A percentile compares a stretch with the other conserved stretches of the same genome.
phyloP scores from a whole-genome alignment of 768 basidiomycete genomes.

The Cubamyces sp. region DNA sequence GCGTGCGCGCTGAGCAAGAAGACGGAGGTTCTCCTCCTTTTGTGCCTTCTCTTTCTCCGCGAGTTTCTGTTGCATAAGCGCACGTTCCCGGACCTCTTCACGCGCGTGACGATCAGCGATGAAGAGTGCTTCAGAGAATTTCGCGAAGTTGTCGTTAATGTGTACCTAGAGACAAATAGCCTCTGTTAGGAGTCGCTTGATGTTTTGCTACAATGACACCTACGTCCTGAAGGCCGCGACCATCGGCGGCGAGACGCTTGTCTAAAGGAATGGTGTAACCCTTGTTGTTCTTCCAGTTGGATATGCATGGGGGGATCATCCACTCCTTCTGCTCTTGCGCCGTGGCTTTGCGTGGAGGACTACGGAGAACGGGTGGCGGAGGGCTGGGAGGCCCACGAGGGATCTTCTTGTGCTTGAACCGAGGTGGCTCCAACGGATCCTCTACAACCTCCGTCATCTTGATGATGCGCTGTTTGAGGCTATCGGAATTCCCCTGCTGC shows the following conservation, averaged over 20 bases:
- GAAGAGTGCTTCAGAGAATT: slow-evolving; percentile 95
- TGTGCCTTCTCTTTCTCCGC: slow-evolving; percentile 94
- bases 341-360: slow-evolving; percentile 94
- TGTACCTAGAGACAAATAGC: slow-evolving; percentile 63
- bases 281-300: slow-evolving; percentile 99
- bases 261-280: slow-evolving; percentile 99
- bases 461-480: slow-evolving; percentile 92
- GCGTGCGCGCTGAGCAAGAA: slow-evolving; percentile 93
- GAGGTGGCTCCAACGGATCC: slow-evolving; percentile 94
- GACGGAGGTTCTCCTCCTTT: slow-evolving; percentile 94
- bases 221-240: slow-evolving; percentile 97
- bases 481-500: slow-evolving; percentile 72
- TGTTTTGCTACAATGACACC: slow-evolving; percentile 35
- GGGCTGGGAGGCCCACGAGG: slow-evolving; percentile 96
- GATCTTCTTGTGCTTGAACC: slow-evolving; percentile 99
- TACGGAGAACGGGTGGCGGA: slow-evolving; percentile 92
- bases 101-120: slow-evolving; percentile 97
- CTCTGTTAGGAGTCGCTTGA: background rate
- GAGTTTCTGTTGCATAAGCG: slow-evolving; percentile 98
- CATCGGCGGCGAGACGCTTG: slow-evolving; percentile 96
- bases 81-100: slow-evolving; percentile 94
- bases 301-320: slow-evolving; percentile 99
- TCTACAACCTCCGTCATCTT: slow-evolving; percentile 99
- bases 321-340: slow-evolving; percentile 99
- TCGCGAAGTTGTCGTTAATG: slow-evolving; percentile 99